Conservation (phyloP, 176 grass and related monocot species). For the Bothriochloa decipiens region DNA sequence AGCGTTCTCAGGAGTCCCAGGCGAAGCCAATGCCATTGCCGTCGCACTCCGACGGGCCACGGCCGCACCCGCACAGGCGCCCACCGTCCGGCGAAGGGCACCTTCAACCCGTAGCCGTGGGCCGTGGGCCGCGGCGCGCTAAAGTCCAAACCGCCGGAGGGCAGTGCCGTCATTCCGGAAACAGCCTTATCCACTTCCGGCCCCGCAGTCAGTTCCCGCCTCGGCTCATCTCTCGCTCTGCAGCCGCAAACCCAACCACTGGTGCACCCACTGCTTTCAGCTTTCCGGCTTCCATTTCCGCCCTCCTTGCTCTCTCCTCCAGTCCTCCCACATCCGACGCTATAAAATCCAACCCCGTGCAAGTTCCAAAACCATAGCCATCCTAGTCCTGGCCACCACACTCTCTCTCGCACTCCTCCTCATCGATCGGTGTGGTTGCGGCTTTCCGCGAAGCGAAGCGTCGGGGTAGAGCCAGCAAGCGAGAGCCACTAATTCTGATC, state of each 20-base stretch:
- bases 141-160: conserved; percentile 20
- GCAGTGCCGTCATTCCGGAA: conserved; percentile 28
- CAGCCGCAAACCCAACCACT: neutral
- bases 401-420: conserved; percentile 8
- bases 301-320: neutral
- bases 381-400: neutral
- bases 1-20: neutral
- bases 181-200: conserved; percentile 53
- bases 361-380: conserved; percentile 45
- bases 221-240: neutral
- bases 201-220: too few relatives aligned
- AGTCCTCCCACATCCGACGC: neutral
- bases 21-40: neutral
- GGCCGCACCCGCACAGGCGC: neutral
- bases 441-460: neutral
- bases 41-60: neutral
- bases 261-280: neutral
- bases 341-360: conserved; percentile 54
- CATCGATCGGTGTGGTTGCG: neutral
- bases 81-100: neutral
- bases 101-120: neutral
- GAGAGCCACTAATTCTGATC: neutral
- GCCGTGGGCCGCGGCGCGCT: neutral
- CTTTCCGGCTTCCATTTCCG: neutral
- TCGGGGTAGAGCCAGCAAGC: neutral